Evolutionary conservation across 805 yeast genomes (phyloP), one percentile per base, ranked within the genome.

Genomic region (Trichomonascus vanleenenianus): DNA sequence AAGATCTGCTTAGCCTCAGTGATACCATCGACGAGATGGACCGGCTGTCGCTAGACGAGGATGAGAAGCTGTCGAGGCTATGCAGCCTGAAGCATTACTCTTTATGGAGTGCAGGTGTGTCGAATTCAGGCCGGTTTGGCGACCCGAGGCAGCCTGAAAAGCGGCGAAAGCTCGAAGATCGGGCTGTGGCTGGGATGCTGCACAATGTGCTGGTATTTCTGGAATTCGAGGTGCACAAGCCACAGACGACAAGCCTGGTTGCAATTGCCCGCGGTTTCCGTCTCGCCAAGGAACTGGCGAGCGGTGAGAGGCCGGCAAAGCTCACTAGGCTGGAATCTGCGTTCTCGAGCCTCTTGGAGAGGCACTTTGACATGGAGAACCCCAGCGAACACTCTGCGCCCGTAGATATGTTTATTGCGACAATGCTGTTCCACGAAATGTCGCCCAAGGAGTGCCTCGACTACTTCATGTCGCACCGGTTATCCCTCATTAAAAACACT

Each of bases 1-100:
- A 43, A 18, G 57, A 56, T 38, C 42, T 56, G 42, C 48, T 56
- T 9, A 40, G 41, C 10, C 56, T 57, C 7, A 55, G 59, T 2
- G 59, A 56, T 22, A 36, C 40, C 14, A 52, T 56, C 15, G 44
- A 30, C 8, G 47, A 39, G 10, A 52, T 56, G 55, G 42, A 55
- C 25, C n/a, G 16, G 31, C 31, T 44, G 2, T 48, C 39, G 6
- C 18, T 10, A 35, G 27, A 34, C 2, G 48, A 50, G 27, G 53
- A 53, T 27, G 11, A 20, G n/a, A 42, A 40, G 16, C 40, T 53
- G 27, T 33, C 47, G 10, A 42, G 30, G 18, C 31, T 51, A 35
- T 46, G 48, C 20, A 22, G 34, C n/a, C 32, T 39, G 11, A 35
- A 36, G 25, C 34, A 48, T 27, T 46, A 42, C 39, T 39, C 34